These are phyloP conservation scores for Solanum rostratum DNA, from an alignment of 257 asterid species.

Conservation along the genomic window DNA sequence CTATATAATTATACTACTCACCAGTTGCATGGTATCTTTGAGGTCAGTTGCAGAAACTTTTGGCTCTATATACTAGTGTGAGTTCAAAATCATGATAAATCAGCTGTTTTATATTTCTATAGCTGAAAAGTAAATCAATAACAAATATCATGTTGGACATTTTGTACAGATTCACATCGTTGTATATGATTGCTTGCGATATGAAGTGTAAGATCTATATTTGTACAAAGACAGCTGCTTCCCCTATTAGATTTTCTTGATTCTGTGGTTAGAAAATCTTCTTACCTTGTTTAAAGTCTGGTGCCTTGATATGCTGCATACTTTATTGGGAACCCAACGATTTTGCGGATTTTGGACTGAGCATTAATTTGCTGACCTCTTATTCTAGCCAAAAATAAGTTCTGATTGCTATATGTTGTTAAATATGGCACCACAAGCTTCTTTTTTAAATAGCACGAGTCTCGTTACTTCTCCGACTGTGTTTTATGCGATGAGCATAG, in stretches of 20 bases:
- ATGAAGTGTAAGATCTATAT: neutral
- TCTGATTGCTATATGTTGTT: neutral
- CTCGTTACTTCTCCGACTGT: neutral
- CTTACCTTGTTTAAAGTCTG: neutral
- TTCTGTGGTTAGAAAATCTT: neutral
- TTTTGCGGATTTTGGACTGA: neutral
- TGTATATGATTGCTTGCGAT: neutral
- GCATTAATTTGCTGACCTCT: neutral
- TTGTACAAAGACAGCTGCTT: neutral
- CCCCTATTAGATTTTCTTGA: neutral
- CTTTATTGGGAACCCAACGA: neutral
- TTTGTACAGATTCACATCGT: neutral
- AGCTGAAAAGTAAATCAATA: neutral
- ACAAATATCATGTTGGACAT: neutral
- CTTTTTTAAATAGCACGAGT: neutral
- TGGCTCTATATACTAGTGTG: neutral
- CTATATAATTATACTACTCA: constrained; percentile 89
- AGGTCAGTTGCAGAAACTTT: constrained; percentile 34
- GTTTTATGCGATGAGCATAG: neutral
- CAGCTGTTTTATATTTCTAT: neutral
- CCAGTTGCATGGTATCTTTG: constrained; percentile 93
- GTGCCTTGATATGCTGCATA: neutral
- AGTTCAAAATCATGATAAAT: neutral
- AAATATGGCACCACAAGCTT: neutral
- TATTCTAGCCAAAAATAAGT: neutral